Conservation (phyloP, 2,329 filamentous ascomycete genomes). For the Zalaria sp. region DNA sequence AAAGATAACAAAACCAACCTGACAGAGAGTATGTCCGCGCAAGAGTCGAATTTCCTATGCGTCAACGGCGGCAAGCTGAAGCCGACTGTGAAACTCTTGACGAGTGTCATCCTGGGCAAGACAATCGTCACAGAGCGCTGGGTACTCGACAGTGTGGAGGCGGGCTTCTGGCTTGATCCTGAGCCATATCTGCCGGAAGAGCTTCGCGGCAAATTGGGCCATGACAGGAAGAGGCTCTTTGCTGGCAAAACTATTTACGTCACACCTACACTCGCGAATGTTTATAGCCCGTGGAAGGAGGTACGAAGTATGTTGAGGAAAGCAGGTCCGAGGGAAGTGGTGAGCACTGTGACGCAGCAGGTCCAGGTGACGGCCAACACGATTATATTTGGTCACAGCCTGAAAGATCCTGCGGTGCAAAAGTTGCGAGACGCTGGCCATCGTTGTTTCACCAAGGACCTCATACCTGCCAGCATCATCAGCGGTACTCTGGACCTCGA, state of each 20-base stretch:
- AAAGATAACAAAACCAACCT: neutral
- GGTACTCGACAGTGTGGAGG: too few relatives aligned
- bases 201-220: neutral
- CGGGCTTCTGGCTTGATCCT: neutral
- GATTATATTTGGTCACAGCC: neutral
- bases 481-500: neutral
- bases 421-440: neutral
- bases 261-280: neutral
- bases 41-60: neutral
- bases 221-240: neutral
- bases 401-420: neutral
- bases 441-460: neutral
- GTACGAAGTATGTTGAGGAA: neutral
- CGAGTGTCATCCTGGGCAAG: neutral
- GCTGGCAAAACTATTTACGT: neutral
- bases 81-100: neutral
- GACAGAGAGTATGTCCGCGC: neutral
- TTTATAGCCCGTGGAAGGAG: neutral
- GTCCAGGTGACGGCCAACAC: neutral
- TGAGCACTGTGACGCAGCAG: neutral
- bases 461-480: neutral
- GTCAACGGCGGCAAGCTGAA: neutral
- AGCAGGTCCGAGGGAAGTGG: too few relatives aligned
- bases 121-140: neutral
- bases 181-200: neutral